Evolutionary conservation across 1,139 yeast species (phyloP), one percentile per base, ranked within the genome.

Genomic region (Blastobotrys capitulatus): DNA sequence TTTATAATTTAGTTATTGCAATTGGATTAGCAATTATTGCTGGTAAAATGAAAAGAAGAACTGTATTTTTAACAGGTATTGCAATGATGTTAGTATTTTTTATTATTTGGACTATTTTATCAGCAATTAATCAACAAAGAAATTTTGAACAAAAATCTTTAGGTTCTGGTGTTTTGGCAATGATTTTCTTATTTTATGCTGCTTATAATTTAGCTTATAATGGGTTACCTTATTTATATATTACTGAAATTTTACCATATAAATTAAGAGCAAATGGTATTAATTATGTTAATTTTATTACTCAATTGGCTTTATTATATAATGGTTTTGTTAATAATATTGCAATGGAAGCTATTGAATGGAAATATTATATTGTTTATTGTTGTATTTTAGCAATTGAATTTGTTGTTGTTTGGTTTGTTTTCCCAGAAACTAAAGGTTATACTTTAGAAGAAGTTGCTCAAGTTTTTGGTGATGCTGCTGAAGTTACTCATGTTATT

Each of bases 371-470:
- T 62, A 77, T 79, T 45, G 66, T 71, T 25, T 70, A 64, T 55
- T 49, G 53, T 38, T 35, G 41, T 19, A 25, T 45, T 22, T 46
- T 55, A 19, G 49, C 50, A 6, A 38, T 48, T 15, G 53, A 54
- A 32, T 37, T 53, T 15, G 36, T 49, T 10, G 47, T 86, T 63
- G 84, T 86, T 42, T 84, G 72, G 69, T 83, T 87, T 76, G 80
- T 87, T 61, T 86, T 88, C 63, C 98, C 98, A 32, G 98, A 90
- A 70, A 80, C 94, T 42, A 80, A 94, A 4, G 94, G 95, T 38
- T 76, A 89, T 64, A 90, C 87, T 60, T 75, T 90, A 59, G 97
- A 92, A 67, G 97, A 90, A 68, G 87, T 95, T 42, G 47, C 49
- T 6, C 37, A 15, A 4, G 50, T 47, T 29, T 50, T 50, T 42